Base-by-base conservation (phyloP, 164 flowering plant genomes). In the Piper longum region DNA sequence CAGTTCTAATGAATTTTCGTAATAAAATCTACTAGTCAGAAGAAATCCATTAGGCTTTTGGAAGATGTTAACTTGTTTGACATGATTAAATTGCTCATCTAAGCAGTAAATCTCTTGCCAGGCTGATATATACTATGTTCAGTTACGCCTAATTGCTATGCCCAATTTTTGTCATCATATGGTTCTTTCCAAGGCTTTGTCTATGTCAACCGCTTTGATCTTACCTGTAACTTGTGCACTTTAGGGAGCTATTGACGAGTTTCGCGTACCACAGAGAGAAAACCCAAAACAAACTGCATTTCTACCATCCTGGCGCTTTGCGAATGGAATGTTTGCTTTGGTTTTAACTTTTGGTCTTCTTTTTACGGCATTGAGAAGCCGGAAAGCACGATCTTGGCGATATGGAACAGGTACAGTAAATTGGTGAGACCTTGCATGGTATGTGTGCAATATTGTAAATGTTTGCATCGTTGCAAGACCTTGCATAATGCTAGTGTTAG, bases 361-460 rank as follows among this genome's bases (percentile, higher is more conserved):
- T 67, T 76, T 84, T 41, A 93, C 98, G 64, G 85, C 86, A 65
- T 66, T 93, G 62, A 79, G 78, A 69, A 93, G 98, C 75, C 91
- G 97, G 59, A 90, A 84, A 75, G 98, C 98, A 69, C 81, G 98
- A 78, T 87, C 92, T 12, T 91, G 98, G 98, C 87, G 96, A 54
- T 91, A 89, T 77, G 98, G 98, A 4, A 67, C 98, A 73, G 98
- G 98, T 91, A 77, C 59, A 44, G 8, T 14, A 26, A 26, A 18
- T 26, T 36, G 7, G 36, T 26, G 36, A 26, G 36, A 1, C 36
- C 36, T 26, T 26, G n/a, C 36, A 26, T 16, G 2, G 6, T 7
- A 26, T 26, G 41, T 26, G 36, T 6, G 9, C 26, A 18, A 4
- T 11, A n/a, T 9, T 19, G 39, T 11, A 11, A 57, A 2, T 7